These are phyloP conservation scores for Pleurotus citrinopileatus DNA, from an alignment of 768 basidiomycete genomes.

Conservation along the genomic window DNA sequence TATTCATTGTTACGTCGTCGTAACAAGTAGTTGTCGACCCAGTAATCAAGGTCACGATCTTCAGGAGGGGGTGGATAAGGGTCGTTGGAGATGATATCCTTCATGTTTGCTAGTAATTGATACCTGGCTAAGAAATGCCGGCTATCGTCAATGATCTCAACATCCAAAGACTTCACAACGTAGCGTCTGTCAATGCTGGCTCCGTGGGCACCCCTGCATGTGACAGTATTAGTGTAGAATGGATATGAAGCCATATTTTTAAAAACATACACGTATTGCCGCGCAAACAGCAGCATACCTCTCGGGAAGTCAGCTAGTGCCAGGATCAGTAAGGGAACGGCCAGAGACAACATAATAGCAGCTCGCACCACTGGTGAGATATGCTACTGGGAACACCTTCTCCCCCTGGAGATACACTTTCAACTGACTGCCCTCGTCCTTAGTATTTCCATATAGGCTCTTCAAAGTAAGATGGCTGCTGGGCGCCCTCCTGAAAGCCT, in stretches of 20 bases:
- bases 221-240: background rate
- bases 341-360: constrained; percentile 16
- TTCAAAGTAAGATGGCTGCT: constrained; percentile 30
- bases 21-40: constrained; percentile 40
- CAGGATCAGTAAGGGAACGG: too few species aligned
- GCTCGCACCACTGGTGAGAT: too few species aligned
- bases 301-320: too few species aligned
- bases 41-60: constrained; percentile 47
- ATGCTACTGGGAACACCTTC: constrained; percentile 37
- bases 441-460: constrained; percentile 26
- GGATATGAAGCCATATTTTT: background rate
- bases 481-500: constrained; percentile 11
- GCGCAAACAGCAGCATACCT: too few species aligned
- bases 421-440: constrained; percentile 25
- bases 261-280: background rate
- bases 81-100: constrained; percentile 38
- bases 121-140: constrained; percentile 51
- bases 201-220: background rate
- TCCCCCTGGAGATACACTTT: constrained; percentile 39
- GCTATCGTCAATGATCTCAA: constrained; percentile 37
- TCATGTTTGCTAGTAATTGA: constrained; percentile 44
- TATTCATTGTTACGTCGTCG: constrained; percentile 20
- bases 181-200: constrained; percentile 35
- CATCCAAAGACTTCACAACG: constrained; percentile 43
- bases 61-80: constrained; percentile 25